Conservation (phyloP, 257 asterid genomes). For the Vinca minor region DNA sequence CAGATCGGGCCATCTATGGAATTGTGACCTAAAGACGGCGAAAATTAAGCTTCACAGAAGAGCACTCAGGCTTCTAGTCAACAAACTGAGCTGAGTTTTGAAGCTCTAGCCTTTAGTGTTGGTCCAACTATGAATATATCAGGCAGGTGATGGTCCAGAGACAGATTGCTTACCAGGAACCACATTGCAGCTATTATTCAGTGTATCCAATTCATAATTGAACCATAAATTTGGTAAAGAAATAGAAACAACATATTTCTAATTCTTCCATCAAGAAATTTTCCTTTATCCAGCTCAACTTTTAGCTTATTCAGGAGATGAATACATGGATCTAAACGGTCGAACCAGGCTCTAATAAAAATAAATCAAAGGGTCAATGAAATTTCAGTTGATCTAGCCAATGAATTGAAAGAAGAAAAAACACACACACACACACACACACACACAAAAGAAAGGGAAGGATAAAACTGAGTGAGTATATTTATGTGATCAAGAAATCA, state of each 20-base stretch:
- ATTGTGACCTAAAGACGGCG: neutral
- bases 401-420: neutral
- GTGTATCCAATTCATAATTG: neutral
- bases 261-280: neutral
- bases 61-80: neutral
- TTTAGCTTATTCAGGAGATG: neutral
- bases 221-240: neutral
- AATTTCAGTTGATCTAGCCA: neutral
- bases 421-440: neutral
- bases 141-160: neutral
- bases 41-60: neutral
- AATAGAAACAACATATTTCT: neutral
- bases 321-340: neutral
- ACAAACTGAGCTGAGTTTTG: neutral
- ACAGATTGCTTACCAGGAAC: neutral
- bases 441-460: no score
- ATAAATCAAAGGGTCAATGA: neutral
- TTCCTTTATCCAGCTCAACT: neutral
- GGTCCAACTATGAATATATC: neutral
- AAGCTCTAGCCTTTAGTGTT: neutral
- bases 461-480: neutral
- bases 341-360: neutral
- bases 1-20: neutral
- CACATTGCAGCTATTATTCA: neutral
- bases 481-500: neutral